Percentiles rank a stretch among this genome's conserved stretches.
Conservation (phyloP, 352 stramenopile genomes). For the Thalassiosira sp. region DNA sequence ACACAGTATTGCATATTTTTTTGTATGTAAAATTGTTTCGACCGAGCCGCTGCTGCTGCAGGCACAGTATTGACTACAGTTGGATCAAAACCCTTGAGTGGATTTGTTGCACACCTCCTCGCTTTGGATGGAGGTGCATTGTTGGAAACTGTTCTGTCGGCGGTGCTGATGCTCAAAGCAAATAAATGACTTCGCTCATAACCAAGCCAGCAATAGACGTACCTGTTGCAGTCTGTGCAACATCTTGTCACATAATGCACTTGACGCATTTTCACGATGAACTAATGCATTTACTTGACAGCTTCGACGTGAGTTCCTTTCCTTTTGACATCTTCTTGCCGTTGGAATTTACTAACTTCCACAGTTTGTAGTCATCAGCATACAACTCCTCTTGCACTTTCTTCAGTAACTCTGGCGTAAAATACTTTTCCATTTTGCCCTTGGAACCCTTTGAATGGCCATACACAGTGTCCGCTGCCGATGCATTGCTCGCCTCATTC, state of each 20-base stretch:
- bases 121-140: no score
- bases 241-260: no score
- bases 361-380: conserved; percentile 37
- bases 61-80: conserved; percentile 14
- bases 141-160: no score
- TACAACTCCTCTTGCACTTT: conserved; percentile 28
- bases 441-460: conserved; percentile 27
- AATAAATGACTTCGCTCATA: no score
- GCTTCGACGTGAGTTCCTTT: conserved; percentile 21
- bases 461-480: conserved; percentile 9
- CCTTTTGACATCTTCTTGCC: conserved; percentile 15
- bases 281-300: conserved; percentile 33
- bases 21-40: conserved; percentile 1
- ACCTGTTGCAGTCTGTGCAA: no score
- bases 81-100: no score
- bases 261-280: no score
- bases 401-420: conserved; percentile 26
- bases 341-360: conserved; percentile 25
- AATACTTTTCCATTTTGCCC: conserved; percentile 32
- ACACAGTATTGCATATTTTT: conserved; percentile 40
- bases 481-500: not conserved
- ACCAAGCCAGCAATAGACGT: no score
- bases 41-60: conserved; percentile 13
- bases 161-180: no score
- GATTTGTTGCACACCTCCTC: no score